Evolutionary conservation across 441 rosid species (phyloP), one percentile per base, ranked within the genome.

Genomic region (Arabidopsis hybrid): DNA sequence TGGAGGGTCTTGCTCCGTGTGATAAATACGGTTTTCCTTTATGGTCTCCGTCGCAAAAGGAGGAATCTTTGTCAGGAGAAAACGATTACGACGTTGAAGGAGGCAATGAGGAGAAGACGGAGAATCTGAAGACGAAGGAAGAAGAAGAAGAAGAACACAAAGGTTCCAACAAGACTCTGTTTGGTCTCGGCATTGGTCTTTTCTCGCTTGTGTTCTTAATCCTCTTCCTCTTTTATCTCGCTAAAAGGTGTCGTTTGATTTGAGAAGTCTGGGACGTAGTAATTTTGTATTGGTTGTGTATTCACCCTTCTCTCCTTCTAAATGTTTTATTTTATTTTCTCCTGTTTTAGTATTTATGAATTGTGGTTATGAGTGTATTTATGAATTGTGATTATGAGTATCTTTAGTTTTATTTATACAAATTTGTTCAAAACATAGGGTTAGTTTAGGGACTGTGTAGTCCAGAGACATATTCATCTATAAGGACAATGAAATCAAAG

Each of bases 141-240:
- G 6, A 51, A 1, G 47, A 43, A 12, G 56, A 26, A 52, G 45
- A 35, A 59, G 46, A 59, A 59, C 45, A 59, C 46, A 59, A 38
- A 2, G 46, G 46, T 17, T 59, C 63, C 4, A 36, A 39, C 4
- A 38, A 36, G 45, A 8, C 29, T 36, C 18, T 39, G 63, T 36
- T 59, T 36, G 32, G 46, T 17, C 11, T 59, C n/a, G 46, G 31
- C 4, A 17, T 59, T 16, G 8, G 8, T 16, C 45, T 59, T 16
- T 59, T 38, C 18, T 16, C 63, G 13, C 13, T 59, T 36, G 7
- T 58, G 31, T 16, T 59, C 13, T 9, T 59, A 10, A 36, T 36
- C 63, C 18, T 59, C 31, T 59, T 59, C 14, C 3, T 36, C 14
- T 5, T 36, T 59, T 36, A 36, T 17, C 31, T 59, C 1, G 45